Percentiles rank a stretch among this genome's conserved stretches.
phyloP scores from a whole-genome alignment of 2,329 filamentous ascomycete species.

The Calonectria pteridis region DNA sequence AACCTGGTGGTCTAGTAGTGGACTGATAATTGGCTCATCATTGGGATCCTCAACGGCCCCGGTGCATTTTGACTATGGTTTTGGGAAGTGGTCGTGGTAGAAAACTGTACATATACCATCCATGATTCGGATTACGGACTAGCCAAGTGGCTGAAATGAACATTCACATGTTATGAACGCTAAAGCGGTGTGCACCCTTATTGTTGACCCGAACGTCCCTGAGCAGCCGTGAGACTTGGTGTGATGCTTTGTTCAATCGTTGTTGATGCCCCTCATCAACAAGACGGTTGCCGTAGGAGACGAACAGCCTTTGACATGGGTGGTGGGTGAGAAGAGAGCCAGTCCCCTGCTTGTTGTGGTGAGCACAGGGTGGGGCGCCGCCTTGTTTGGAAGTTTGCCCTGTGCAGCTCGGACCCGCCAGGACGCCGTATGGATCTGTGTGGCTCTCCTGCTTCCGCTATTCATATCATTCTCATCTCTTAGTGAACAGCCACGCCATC shows the following conservation, averaged over 20 bases:
- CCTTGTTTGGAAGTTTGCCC: slow-evolving; percentile 28
- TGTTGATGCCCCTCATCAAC: slow-evolving; percentile 2
- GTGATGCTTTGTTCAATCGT: background rate
- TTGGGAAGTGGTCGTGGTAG: slow-evolving; percentile 46
- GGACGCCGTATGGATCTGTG: slow-evolving; percentile 9
- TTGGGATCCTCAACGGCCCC: slow-evolving; percentile 28
- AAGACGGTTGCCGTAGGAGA: slow-evolving; percentile 38
- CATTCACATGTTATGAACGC: slow-evolving; percentile 45
- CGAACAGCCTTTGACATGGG: slow-evolving; percentile 25
- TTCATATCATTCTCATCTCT: slow-evolving; percentile 24
- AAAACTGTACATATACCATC: slow-evolving; percentile 58
- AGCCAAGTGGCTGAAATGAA: slow-evolving; percentile 48
- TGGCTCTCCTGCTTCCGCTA: slow-evolving; percentile 26
- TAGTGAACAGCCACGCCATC: background rate
- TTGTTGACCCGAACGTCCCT: background rate
- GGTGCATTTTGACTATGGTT: slow-evolving; percentile 39
- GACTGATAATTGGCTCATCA: slow-evolving; percentile 36
- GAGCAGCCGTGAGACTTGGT: background rate
- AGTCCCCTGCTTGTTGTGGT: slow-evolving; percentile 22
- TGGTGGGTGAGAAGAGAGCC: slow-evolving; percentile 17
- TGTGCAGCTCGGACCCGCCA: slow-evolving; percentile 30
- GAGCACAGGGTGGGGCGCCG: slow-evolving; percentile 2
- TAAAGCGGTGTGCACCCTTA: background rate
- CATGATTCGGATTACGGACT: slow-evolving; percentile 52
- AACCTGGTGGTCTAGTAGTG: slow-evolving; percentile 31